Evolutionary conservation across 164 flowering plant species (phyloP).

Genomic region (Amborella trichopoda): DNA sequence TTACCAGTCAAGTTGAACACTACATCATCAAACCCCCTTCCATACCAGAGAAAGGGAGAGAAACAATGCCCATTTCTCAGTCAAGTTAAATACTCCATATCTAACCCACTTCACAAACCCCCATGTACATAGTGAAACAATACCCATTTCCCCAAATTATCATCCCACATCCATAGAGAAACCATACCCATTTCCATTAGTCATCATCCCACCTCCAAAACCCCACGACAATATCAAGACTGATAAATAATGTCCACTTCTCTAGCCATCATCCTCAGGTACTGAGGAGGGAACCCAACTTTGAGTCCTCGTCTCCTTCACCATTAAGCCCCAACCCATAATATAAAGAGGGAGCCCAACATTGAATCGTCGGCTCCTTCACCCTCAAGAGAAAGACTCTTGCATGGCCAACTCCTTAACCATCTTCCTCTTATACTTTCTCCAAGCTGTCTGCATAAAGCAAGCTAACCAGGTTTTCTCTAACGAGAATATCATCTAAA

Average conservation of each 20-base stretch:
- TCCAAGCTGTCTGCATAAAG: constrained; percentile 95
- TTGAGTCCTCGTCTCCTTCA: constrained; percentile 63
- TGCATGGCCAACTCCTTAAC: constrained; percentile 27
- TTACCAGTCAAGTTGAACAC: too few relatives aligned
- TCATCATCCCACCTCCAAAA: too few relatives aligned
- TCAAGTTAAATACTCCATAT: too few relatives aligned
- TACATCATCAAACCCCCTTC: too few relatives aligned
- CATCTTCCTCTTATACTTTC: constrained; percentile 40
- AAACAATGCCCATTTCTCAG: too few relatives aligned
- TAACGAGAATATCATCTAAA: constrained; percentile 85
- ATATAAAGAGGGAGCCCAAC: too few relatives aligned
- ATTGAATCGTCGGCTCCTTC: constrained; percentile 15
- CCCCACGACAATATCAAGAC: neutral
- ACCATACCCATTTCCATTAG: too few relatives aligned
- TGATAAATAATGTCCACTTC: neutral
- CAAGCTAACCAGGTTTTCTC: constrained; percentile 99
- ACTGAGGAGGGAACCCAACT: constrained; percentile 80
- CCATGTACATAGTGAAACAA: too few relatives aligned
- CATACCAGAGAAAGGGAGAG: too few relatives aligned
- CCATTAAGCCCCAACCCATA: constrained; percentile 35
- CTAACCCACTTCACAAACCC: too few relatives aligned
- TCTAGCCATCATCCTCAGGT: constrained; percentile 29
- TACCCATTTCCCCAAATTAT: too few relatives aligned
- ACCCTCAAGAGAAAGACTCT: constrained; percentile 37
- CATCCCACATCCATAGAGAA: too few relatives aligned